Evolutionary conservation across 208 protist species (phyloP).

Genomic region (Endotrypanum monterogeii): DNA sequence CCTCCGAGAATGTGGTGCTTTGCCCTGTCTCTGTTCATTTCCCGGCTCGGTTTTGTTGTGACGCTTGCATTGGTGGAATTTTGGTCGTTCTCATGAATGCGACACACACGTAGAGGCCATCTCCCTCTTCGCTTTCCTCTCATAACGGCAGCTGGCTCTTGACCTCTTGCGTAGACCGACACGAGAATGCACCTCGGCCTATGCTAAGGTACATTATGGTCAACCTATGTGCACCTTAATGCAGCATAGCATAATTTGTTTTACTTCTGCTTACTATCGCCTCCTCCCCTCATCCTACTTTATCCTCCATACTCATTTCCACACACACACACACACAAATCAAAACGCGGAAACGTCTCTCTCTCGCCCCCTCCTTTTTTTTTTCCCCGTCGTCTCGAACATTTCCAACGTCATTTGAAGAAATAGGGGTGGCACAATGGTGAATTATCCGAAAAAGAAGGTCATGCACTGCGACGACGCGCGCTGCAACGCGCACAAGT

Average conservation of each 20-base stretch:
- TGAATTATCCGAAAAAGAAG: slow-evolving; percentile 95
- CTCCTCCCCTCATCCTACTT: neutral
- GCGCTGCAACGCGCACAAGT: slow-evolving; percentile 95
- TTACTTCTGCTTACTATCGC: neutral
- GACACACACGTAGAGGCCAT: neutral
- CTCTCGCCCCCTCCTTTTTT: neutral
- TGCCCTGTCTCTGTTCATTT: too few species aligned
- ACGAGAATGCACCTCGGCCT: neutral
- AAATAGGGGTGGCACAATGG: slow-evolving; percentile 45
- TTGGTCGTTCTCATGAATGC: neutral
- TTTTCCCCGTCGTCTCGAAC: neutral
- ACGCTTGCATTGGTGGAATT: neutral
- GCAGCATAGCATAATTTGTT: neutral
- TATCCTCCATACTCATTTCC: neutral
- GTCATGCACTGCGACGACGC: slow-evolving; percentile 89
- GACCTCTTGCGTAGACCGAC: neutral
- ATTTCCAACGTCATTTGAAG: neutral
- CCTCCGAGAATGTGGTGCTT: neutral
- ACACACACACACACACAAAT: neutral
- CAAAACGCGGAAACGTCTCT: neutral
- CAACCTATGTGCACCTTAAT: neutral
- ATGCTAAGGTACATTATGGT: neutral
- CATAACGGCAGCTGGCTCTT: neutral
- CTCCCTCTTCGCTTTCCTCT: neutral
- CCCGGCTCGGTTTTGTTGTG: neutral